These are phyloP conservation scores for Starmerella stigmatis DNA, from an alignment of 805 yeast genomes.

Conservation along the genomic window DNA sequence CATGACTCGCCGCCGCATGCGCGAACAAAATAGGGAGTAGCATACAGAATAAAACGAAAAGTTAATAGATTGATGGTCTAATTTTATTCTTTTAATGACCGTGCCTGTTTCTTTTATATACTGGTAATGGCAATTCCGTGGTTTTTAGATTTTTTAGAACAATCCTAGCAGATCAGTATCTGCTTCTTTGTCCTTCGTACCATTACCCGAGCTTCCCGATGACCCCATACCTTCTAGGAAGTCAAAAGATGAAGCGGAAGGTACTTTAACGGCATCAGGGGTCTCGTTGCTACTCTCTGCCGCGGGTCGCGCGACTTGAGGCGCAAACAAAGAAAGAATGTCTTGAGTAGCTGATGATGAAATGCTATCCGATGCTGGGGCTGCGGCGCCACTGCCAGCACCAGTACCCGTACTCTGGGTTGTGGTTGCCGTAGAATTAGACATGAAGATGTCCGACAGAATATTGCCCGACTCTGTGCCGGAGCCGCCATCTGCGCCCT, in stretches of 20 bases:
- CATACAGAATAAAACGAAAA: constrained; percentile 1
- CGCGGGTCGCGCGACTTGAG: constrained; percentile 6
- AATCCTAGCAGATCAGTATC: constrained; percentile 29
- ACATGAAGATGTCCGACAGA: constrained; percentile 24
- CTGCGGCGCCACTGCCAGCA: constrained; percentile 6
- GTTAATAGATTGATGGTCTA: background rate
- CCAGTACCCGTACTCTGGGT: background rate
- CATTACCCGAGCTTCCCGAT: background rate
- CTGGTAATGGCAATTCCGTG: too few relatives aligned
- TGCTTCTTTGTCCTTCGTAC: constrained; percentile 7
- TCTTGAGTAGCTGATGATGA: constrained; percentile 33
- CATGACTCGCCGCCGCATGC: too few relatives aligned
- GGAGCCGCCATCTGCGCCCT: constrained; percentile 20
- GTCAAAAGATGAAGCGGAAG: constrained; percentile 1
- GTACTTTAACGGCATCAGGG: background rate
- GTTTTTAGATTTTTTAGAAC: too few relatives aligned
- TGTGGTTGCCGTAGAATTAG: constrained; percentile 16
- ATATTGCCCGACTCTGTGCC: constrained; percentile 18
- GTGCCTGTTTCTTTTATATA: too few relatives aligned
- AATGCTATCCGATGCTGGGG: background rate
- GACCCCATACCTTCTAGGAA: constrained; percentile 1
- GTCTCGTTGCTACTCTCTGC: background rate
- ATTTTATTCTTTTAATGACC: background rate
- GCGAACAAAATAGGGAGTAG: too few relatives aligned
- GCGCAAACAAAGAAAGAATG: constrained; percentile 39